Base-by-base conservation (phyloP, 2,329 filamentous ascomycete species). In the Sporothrix brasiliensis region DNA sequence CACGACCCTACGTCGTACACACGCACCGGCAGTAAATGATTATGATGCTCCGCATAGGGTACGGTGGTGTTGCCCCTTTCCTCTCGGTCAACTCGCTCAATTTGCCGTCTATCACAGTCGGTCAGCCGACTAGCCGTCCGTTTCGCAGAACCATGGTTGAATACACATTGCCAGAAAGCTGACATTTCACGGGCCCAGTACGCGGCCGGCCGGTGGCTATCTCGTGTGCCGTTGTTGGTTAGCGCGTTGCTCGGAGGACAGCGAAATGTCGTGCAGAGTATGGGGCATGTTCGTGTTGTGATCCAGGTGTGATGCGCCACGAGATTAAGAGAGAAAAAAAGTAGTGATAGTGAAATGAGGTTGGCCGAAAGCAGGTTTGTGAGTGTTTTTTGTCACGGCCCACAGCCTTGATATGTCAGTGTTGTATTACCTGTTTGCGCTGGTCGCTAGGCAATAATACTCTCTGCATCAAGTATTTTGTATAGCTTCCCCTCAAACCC, bases 81-180 rank as follows among this genome's bases (percentile, higher is more conserved):
- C 39, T 21, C 56, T 41, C 56, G 56, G 10, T 47, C 30, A 19
- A 41, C 30, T 58, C 16, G 16, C 34, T 39, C 58, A 24, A 30
- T 24, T 47, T 21, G 39, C 58, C 58, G 39, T 44, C 47, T 47
- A 19, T 61, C 58, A 63, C 39, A 63, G 58, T 47, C 21, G 58
- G 39, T 47, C 58, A 63, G 58, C 39, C 58, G 58, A 63, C 39
- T 19, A 10, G 39, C 58, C 39, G 21, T 24, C 58, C 39, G 39
- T 27, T 44, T 63, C 58, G 39, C 58, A 63, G 58, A 63, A 47
- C 34, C 56, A 63, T 63, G 39, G 58, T 47, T 63, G 39, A 11
- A 63, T 44, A 24, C 24, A 39, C 39, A 47, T 27, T 63, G 58
- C 58, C 58, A 39, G 39, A 27, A 63, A 63, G n/a, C 58, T 27